Conservation (phyloP, 2,329 filamentous ascomycete genomes). For the Cryphonectria japonica region DNA sequence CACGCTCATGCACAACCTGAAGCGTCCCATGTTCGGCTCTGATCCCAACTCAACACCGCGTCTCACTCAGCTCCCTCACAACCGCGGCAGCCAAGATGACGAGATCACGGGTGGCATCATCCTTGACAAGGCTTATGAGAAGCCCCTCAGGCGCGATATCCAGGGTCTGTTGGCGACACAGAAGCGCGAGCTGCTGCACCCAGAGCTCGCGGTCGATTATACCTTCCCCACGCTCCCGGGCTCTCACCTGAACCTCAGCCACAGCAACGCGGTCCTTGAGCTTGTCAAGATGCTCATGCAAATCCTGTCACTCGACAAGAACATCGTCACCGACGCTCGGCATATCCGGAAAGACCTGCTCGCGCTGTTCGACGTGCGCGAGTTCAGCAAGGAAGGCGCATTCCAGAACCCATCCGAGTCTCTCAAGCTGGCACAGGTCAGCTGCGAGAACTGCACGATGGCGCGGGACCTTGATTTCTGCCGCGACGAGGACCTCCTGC, state of each 20-base stretch:
- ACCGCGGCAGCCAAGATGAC: conserved; percentile 56
- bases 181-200: conserved; percentile 85
- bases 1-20: conserved; percentile 87
- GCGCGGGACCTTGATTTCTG: conserved; percentile 90
- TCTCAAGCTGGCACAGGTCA: conserved; percentile 73
- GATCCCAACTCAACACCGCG: conserved; percentile 57
- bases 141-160: conserved; percentile 88
- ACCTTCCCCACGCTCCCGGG: conserved; percentile 80
- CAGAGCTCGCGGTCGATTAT: conserved; percentile 86
- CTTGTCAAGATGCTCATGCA: conserved; percentile 94
- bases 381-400: conserved; percentile 86
- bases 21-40: conserved; percentile 63
- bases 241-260: conserved; percentile 54
- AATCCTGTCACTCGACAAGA: conserved; percentile 86
- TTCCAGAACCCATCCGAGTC: conserved; percentile 84
- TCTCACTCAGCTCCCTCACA: conserved; percentile 61
- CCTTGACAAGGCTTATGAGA: conserved; percentile 82
- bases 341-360: conserved; percentile 88
- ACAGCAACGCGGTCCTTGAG: conserved; percentile 77
- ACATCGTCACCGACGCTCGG: conserved; percentile 85
- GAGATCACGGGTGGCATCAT: conserved; percentile 66
- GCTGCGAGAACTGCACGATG: conserved; percentile 89
- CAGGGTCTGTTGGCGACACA: conserved; percentile 80
- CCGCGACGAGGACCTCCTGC: conserved; percentile 80
- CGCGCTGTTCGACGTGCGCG: conserved; percentile 87